Evolutionary conservation across 352 stramenopile species (phyloP).

Genomic region (Pythium aristosporum): DNA sequence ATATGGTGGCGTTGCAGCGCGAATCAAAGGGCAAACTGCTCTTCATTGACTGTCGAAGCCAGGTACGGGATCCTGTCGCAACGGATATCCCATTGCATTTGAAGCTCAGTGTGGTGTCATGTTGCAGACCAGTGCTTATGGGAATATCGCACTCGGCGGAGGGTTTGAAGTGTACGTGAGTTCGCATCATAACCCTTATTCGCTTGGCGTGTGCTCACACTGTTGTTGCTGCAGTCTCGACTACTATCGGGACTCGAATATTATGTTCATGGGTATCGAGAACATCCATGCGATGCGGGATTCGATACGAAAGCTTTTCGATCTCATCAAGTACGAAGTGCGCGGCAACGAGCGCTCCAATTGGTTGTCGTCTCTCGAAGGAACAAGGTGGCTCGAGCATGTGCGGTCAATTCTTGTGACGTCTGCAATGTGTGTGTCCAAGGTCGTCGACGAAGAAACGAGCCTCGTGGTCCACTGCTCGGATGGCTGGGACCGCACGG

Average conservation of each 20-base stretch:
- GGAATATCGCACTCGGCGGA: constrained; percentile 76
- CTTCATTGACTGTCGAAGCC: constrained; percentile 82
- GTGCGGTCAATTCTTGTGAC: constrained; percentile 80
- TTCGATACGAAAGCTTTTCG: constrained; percentile 78
- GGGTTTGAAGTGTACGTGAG: constrained; percentile 82
- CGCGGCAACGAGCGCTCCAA: constrained; percentile 76
- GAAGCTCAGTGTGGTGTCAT: not conserved
- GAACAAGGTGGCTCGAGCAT: constrained; percentile 81
- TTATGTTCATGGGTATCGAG: constrained; percentile 88
- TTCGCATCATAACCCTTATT: not conserved
- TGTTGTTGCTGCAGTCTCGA: constrained; percentile 36
- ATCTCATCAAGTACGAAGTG: constrained; percentile 85
- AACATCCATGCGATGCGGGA: constrained; percentile 94
- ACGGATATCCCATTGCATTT: too few species aligned
- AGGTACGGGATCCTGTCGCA: constrained; percentile 28
- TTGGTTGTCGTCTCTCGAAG: constrained; percentile 79
- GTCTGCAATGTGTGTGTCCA: constrained; percentile 92
- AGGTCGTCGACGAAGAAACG: constrained; percentile 80
- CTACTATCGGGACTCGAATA: constrained; percentile 81
- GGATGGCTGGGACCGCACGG: constrained; percentile 98
- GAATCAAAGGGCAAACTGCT: constrained; percentile 63
- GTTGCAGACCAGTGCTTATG: constrained; percentile 75
- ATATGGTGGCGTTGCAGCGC: constrained; percentile 51
- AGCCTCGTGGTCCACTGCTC: constrained; percentile 98
- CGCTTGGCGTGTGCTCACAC: constrained; percentile 9